Evolutionary conservation across 495 filamentous ascomycete species (phyloP).

Genomic region (Neurospora tetraspora): DNA sequence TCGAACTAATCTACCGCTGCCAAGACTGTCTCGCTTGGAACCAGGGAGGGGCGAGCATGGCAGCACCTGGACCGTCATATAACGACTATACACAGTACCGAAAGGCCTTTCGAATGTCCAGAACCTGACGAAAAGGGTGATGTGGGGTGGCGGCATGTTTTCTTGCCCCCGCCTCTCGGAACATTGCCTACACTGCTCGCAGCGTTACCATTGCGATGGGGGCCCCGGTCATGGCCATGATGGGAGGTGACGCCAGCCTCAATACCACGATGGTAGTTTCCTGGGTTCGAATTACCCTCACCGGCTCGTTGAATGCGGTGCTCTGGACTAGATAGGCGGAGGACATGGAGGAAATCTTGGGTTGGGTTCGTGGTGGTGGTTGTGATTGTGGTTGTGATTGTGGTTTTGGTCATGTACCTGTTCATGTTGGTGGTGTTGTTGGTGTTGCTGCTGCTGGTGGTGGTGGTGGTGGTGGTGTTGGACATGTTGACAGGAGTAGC

Average conservation of each 20-base stretch:
- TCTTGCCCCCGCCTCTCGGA: constrained; percentile 16
- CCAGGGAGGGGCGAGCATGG: constrained; percentile 8
- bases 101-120: no score
- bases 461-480: background rate
- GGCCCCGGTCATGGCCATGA: constrained; percentile 23
- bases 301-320: no score
- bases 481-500: background rate
- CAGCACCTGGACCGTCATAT: no score
- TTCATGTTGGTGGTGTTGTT: background rate
- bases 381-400: background rate
- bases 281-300: no score
- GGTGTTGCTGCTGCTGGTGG: background rate
- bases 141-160: no score
- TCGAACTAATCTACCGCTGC: constrained; percentile 52
- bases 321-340: background rate
- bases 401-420: background rate
- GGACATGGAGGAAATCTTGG: background rate
- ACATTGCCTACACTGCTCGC: constrained; percentile 33
- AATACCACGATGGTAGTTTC: constrained; percentile 34
- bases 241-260: constrained; percentile 32
- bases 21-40: constrained; percentile 51
- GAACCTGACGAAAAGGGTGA: no score
- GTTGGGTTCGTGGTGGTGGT: background rate
- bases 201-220: constrained; percentile 35
- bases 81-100: no score